phyloP scores from a whole-genome alignment of 768 basidiomycete genomes.

The Leccinum obscurum region DNA sequence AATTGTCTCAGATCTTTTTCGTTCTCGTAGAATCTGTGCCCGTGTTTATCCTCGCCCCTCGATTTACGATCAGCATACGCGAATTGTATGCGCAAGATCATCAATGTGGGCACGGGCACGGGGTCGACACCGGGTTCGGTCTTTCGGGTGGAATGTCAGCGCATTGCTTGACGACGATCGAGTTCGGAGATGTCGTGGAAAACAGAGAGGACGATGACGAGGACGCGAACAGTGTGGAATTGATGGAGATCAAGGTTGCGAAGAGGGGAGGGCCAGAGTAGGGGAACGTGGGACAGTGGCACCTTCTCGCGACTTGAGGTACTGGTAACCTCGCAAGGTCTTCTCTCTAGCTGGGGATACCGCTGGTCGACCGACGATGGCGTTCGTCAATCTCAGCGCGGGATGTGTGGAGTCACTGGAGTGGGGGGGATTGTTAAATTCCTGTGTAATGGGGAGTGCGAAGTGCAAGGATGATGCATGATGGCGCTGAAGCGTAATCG shows the following conservation, averaged over 20 bases:
- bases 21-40: neutral
- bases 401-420: neutral
- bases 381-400: neutral
- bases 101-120: neutral
- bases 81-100: neutral
- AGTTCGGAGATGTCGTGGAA: neutral
- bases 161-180: neutral
- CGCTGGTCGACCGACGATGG: neutral
- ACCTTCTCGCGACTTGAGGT: no score
- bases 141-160: neutral
- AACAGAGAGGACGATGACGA: neutral
- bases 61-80: neutral
- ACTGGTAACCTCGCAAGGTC: no score
- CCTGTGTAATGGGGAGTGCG: neutral
- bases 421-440: neutral
- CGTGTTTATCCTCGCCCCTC: neutral
- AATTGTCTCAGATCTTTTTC: neutral
- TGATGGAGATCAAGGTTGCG: neutral
- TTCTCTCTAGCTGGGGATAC: neutral
- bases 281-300: no score
- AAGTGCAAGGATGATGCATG: no score
- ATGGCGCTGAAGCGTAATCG: no score
- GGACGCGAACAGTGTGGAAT: neutral
- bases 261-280: neutral
- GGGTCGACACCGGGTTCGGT: neutral